phyloP scores from a whole-genome alignment of 129 eudicot species.

The Centaurea solstitialis region DNA sequence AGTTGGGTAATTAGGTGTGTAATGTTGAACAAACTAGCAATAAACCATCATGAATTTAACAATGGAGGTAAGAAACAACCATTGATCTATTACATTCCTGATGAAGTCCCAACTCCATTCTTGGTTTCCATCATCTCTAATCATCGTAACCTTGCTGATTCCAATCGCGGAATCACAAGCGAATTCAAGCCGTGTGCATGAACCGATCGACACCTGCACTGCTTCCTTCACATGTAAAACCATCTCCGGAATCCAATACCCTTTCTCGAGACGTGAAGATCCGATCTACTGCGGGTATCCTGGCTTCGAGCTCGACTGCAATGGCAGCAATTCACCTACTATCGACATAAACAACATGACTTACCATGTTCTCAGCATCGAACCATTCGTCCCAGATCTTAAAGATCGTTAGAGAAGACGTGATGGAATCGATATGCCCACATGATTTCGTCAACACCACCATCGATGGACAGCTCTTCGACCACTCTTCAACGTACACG shows the following conservation, averaged over 20 bases:
- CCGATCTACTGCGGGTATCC: constrained; percentile 68
- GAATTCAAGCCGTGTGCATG: constrained; percentile 30
- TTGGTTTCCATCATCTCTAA: constrained; percentile 3
- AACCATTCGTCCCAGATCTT: constrained; percentile 42
- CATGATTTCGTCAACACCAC: constrained; percentile 65
- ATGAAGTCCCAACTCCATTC: constrained; percentile 41
- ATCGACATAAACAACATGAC: constrained; percentile 45
- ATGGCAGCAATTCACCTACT: constrained; percentile 27
- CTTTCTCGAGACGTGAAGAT: constrained; percentile 47
- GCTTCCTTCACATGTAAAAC: constrained; percentile 45
- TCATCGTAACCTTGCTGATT: constrained; percentile 20
- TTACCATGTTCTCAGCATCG: constrained; percentile 47
- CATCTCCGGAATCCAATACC: constrained; percentile 47
- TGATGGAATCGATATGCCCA: constrained; percentile 51
- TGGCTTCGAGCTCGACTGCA: constrained; percentile 51
- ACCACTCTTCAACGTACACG: constrained; percentile 33
- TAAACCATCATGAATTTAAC: constrained; percentile 11
- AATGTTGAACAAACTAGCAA: constrained; percentile 18
- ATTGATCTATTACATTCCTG: constrained; percentile 1
- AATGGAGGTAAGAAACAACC: not conserved
- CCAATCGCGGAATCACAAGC: constrained; percentile 13
- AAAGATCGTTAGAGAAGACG: constrained; percentile 56
- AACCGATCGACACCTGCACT: constrained; percentile 26
- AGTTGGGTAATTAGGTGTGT: constrained; percentile 33
- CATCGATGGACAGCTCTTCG: constrained; percentile 42